phyloP scores from a whole-genome alignment of 1,284 basidiomycete genomes.

The Apiotrichum siamense region DNA sequence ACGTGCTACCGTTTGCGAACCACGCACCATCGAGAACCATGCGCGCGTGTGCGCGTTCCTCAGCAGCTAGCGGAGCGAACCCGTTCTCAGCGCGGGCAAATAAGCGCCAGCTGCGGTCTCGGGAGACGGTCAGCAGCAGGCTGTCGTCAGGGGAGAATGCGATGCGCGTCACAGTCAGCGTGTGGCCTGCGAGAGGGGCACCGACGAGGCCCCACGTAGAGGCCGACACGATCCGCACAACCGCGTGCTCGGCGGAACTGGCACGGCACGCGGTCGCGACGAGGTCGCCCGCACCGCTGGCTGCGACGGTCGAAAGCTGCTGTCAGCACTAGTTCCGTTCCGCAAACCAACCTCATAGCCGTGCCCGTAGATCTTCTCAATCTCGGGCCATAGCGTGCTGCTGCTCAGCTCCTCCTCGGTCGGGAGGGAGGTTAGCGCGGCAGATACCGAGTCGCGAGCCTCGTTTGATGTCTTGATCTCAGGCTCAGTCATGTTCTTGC shows the following conservation, averaged over 20 bases:
- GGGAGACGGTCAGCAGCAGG: constrained; percentile 72
- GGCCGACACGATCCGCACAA: constrained; percentile 75
- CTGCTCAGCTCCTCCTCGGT: constrained; percentile 62
- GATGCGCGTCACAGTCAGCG: constrained; percentile 82
- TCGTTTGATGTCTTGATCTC: constrained; percentile 27
- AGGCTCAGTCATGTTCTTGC: constrained; percentile 51
- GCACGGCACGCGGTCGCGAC: constrained; percentile 92
- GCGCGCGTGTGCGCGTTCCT: constrained; percentile 78
- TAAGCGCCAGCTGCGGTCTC: constrained; percentile 90
- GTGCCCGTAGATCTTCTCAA: constrained; percentile 96
- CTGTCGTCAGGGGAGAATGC: constrained; percentile 79
- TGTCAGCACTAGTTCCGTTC: neutral
- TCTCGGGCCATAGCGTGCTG: constrained; percentile 91
- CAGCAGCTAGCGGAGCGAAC: constrained; percentile 57
- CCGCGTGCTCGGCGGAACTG: constrained; percentile 78
- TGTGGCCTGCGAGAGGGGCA: constrained; percentile 58
- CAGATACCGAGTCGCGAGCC: constrained; percentile 44
- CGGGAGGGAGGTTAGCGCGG: constrained; percentile 47
- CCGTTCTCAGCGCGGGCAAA: constrained; percentile 52
- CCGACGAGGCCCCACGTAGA: constrained; percentile 60
- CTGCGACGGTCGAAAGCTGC: constrained; percentile 69
- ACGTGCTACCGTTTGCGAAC: constrained; percentile 60
- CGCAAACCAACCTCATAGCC: constrained; percentile 82
- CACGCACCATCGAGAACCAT: constrained; percentile 96
- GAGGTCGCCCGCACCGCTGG: constrained; percentile 62